Conservation (phyloP, 1,139 yeast species). For the Taphrina communis region DNA sequence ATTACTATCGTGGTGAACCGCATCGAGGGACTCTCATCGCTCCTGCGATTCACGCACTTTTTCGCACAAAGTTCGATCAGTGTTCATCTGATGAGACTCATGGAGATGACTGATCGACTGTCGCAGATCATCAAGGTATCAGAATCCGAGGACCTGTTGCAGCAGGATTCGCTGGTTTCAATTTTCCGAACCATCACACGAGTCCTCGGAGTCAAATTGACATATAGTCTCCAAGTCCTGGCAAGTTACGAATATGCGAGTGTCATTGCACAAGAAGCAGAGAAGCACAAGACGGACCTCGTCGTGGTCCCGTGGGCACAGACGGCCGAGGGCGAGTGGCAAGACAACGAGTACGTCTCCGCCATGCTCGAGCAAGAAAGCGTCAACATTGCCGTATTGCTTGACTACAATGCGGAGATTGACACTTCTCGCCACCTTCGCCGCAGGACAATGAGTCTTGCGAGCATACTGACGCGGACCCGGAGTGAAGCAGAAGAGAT, state of each 20-base stretch:
- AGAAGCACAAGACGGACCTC: constrained; percentile 34
- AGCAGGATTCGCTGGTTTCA: constrained; percentile 42
- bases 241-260: constrained; percentile 39
- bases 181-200: constrained; percentile 41
- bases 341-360: constrained; percentile 24
- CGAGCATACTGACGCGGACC: constrained; percentile 26
- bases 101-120: constrained; percentile 44
- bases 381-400: constrained; percentile 31
- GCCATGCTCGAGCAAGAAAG: constrained; percentile 27
- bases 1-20: constrained; percentile 41
- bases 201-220: constrained; percentile 33
- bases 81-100: constrained; percentile 38
- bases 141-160: constrained; percentile 40
- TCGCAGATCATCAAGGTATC: constrained; percentile 43
- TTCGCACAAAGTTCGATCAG: constrained; percentile 15
- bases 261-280: constrained; percentile 27
- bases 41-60: constrained; percentile 41
- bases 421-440: constrained; percentile 12
- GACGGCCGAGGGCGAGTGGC: constrained; percentile 36
- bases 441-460: constrained; percentile 33
- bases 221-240: constrained; percentile 41
- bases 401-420: constrained; percentile 23
- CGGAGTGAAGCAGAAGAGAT: constrained; percentile 14
- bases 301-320: constrained; percentile 43
- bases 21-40: constrained; percentile 40